These are phyloP conservation scores for Protomyces pachydermus DNA, from an alignment of 1,139 yeast species.

Conservation along the genomic window DNA sequence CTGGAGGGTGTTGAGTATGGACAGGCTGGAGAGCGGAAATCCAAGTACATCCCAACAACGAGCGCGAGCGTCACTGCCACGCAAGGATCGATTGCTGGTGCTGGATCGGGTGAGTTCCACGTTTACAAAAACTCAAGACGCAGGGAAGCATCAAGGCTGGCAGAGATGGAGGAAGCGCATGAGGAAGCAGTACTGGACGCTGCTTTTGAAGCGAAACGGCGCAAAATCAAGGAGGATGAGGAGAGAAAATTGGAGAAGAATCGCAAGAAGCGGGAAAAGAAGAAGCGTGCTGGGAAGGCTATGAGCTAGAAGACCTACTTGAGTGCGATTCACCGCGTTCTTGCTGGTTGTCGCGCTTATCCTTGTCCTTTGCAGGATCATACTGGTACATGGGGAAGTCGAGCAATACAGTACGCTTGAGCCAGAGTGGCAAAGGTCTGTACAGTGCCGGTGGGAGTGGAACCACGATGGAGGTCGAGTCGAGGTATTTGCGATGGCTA, in stretches of 20 bases:
- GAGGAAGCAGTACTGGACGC: conserved; percentile 33
- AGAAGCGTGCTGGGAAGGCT: neutral
- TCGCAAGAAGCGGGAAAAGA: conserved; percentile 32
- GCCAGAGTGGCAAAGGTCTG: conserved; percentile 10
- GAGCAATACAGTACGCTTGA: conserved; percentile 14
- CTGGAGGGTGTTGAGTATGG: neutral
- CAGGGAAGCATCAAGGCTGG: conserved; percentile 37
- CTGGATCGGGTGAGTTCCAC: conserved; percentile 43
- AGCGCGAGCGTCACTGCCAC: conserved; percentile 34
- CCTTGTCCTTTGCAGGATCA: conserved; percentile 17
- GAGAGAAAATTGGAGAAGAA: conserved; percentile 37
- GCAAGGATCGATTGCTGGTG: conserved; percentile 41
- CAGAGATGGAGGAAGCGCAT: conserved; percentile 35
- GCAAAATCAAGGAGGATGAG: conserved; percentile 24
- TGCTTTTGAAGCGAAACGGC: conserved; percentile 36
- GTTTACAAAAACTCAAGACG: conserved; percentile 40
- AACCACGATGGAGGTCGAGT: conserved; percentile 6
- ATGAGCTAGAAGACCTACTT: neutral
- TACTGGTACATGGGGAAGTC: conserved; percentile 22
- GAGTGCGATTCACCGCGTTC: conserved; percentile 9
- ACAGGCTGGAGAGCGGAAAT: neutral
- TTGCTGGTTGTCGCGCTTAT: conserved; percentile 1
- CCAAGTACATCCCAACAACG: conserved; percentile 30
- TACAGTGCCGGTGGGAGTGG: conserved; percentile 18
- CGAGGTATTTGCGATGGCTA: conserved; percentile 2